phyloP scores from a whole-genome alignment of 2,329 filamentous ascomycete species.

The Aotearoamyces nothofagi region DNA sequence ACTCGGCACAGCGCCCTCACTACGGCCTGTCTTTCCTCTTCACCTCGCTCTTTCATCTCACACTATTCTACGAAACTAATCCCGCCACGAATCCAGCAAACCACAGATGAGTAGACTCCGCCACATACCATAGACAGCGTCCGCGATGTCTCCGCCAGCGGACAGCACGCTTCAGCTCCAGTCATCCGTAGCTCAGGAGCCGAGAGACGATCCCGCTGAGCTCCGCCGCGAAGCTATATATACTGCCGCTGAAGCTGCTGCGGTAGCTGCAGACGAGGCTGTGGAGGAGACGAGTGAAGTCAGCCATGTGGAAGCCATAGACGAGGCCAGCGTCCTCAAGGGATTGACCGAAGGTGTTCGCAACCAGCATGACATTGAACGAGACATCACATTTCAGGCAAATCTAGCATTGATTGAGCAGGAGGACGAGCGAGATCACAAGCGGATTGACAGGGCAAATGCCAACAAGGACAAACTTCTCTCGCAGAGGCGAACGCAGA shows the following conservation, averaged over 20 bases:
- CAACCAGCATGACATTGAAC: slow-evolving; percentile 80
- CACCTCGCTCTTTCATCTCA: too few species aligned
- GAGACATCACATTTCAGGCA: slow-evolving; percentile 59
- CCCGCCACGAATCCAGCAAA: too few species aligned
- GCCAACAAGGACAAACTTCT: slow-evolving; percentile 42
- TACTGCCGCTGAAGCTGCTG: slow-evolving; percentile 12
- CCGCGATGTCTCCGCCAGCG: too few species aligned
- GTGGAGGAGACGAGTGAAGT: slow-evolving; percentile 6
- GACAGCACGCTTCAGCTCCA: too few species aligned
- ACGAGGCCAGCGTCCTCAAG: slow-evolving; percentile 27
- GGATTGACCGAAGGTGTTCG: slow-evolving; percentile 55
- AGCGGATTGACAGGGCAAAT: slow-evolving; percentile 43
- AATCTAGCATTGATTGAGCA: slow-evolving; percentile 42
- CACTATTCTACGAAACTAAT: too few species aligned
- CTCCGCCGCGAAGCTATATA: slow-evolving; percentile 8
- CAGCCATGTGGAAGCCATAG: slow-evolving; percentile 5
- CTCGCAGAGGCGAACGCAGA: slow-evolving; percentile 44
- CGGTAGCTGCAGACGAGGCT: slow-evolving; percentile 8
- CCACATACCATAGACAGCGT: too few species aligned
- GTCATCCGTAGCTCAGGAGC: too few species aligned
- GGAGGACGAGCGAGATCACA: slow-evolving; percentile 47
- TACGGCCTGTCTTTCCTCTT: too few species aligned
- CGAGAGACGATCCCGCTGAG: slow-evolving; percentile 4
- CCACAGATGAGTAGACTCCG: too few species aligned
- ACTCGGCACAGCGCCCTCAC: too few species aligned